Evolutionary conservation across 441 rosid genomes (phyloP), one percentile per base, ranked within the genome.

Genomic region (Gossypium gossypioides): DNA sequence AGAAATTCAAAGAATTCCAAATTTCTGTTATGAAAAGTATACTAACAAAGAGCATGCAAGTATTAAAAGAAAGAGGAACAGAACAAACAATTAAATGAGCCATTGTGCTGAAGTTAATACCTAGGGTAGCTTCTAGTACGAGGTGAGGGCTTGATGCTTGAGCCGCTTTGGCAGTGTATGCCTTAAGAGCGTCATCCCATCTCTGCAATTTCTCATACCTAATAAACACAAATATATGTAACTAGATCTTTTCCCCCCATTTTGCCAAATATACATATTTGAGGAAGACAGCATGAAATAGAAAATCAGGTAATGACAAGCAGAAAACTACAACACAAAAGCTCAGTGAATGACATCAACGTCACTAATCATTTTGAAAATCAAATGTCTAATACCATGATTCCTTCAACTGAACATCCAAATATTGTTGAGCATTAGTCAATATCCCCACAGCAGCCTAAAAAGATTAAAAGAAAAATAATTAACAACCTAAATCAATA

Each of bases 141-240:
- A 89, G 83, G 85, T 89, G 96, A 3, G 95, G 86, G 87, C 85
- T 88, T 22, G 97, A 78, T 74, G 88, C 90, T 86, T 91, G 99
- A 67, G 87, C 78, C 68, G 97, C 95, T 84, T 93, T 96, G 61
- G 80, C 76, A 69, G 97, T 91, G 81, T 96, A 96, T 57, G 99
- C 99, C 86, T 89, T 93, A 70, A 93, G 95, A 75, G 99, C 99
- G 82, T 93, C 99, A 79, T 96, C 97, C 99, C 99, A 96, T 52
- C 99, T 87, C 85, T 96, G 99, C 86, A 96, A 84, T 81, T 96
- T 96, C 86, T 96, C 99, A 83, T 96, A 96, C 99, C 99, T 96
- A 78, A 78, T 44, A 80, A 42, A 37, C 59, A 50, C 13, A 75
- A 58, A 72, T 73, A 0, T 37, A 51, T 9, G 46, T 51, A 68